Evolutionary conservation across 768 basidiomycete genomes (phyloP).

Genomic region (Trametes coccinea): DNA sequence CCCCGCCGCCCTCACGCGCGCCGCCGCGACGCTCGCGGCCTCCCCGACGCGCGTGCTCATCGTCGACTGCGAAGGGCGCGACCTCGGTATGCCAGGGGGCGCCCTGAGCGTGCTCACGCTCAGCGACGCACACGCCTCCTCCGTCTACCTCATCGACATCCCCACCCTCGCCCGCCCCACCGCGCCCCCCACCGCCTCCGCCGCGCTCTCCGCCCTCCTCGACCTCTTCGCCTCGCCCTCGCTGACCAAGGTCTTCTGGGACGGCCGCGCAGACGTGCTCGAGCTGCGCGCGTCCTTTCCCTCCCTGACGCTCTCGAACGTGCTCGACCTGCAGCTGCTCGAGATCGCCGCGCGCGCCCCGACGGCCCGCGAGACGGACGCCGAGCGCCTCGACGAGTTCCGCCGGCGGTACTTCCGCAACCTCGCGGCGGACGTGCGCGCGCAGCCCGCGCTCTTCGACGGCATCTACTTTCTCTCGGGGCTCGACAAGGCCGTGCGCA

Average conservation of each 20-base stretch:
- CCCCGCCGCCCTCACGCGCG: background rate
- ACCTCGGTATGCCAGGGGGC: slow-evolving; percentile 35
- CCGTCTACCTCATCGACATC: slow-evolving; percentile 40
- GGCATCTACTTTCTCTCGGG: slow-evolving; percentile 5
- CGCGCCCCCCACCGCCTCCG: slow-evolving; percentile 26
- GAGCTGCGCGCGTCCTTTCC: slow-evolving; percentile 33
- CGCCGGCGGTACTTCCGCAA: background rate
- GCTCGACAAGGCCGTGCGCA: background rate
- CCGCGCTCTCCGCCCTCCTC: slow-evolving; percentile 31
- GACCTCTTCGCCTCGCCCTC: slow-evolving; percentile 12
- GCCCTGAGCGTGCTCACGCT: slow-evolving; percentile 39
- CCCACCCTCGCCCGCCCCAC: slow-evolving; percentile 3
- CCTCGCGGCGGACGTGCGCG: background rate
- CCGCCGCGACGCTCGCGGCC: slow-evolving; percentile 9
- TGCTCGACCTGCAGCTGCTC: slow-evolving; percentile 43
- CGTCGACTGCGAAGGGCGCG: slow-evolving; percentile 42
- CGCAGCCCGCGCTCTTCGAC: background rate
- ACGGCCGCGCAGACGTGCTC: slow-evolving; percentile 42
- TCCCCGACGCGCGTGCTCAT: slow-evolving; percentile 23
- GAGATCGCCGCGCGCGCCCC: slow-evolving; percentile 29
- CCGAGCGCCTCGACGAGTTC: background rate
- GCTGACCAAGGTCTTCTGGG: slow-evolving; percentile 41
- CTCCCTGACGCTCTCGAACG: slow-evolving; percentile 29
- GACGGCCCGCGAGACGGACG: slow-evolving; percentile 29
- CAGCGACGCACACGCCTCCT: slow-evolving; percentile 32